phyloP scores from a whole-genome alignment of 345 rosid genomes.

The Arabis alpina region DNA sequence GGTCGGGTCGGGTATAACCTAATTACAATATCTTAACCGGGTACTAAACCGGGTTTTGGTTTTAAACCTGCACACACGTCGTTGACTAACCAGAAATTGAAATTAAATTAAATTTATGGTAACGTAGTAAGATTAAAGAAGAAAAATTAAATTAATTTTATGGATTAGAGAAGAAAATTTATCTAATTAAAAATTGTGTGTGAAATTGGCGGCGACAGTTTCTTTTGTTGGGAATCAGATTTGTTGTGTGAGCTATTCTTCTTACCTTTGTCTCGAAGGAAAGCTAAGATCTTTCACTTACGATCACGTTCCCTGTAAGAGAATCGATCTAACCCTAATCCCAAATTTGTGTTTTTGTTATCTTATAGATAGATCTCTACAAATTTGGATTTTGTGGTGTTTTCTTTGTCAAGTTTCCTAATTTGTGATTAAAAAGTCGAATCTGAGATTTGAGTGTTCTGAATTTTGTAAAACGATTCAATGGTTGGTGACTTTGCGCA shows the following conservation, averaged over 20 bases:
- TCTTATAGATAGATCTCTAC: background rate
- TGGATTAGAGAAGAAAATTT: background rate
- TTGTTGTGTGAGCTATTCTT: slow-evolving; percentile 34
- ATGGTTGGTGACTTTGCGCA: slow-evolving; percentile 42
- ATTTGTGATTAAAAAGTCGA: slow-evolving; percentile 25
- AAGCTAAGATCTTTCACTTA: slow-evolving; percentile 28
- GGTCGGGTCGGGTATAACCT: background rate
- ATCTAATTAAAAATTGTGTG: background rate
- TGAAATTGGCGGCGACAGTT: slow-evolving; percentile 44
- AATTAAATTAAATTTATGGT: background rate
- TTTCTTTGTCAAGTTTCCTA: slow-evolving; percentile 29
- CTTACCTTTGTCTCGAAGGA: slow-evolving; percentile 42
- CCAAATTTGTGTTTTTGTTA: background rate
- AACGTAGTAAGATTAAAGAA: background rate
- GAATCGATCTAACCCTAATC: slow-evolving; percentile 41
- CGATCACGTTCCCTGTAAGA: slow-evolving; percentile 40
- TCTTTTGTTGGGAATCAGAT: slow-evolving; percentile 34
- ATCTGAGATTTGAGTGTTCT: slow-evolving; percentile 33
- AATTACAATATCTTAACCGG: slow-evolving; percentile 3
- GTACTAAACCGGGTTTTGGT: slow-evolving; percentile 12
- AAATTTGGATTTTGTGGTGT: slow-evolving; percentile 16
- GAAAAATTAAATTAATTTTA: background rate
- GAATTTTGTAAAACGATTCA: slow-evolving; percentile 25
- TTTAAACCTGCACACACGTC: slow-evolving; percentile 25
- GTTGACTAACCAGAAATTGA: slow-evolving; percentile 29